These are phyloP conservation scores for Entoloma clypeatum DNA, from an alignment of 1,284 basidiomycete genomes.

Conservation along the genomic window DNA sequence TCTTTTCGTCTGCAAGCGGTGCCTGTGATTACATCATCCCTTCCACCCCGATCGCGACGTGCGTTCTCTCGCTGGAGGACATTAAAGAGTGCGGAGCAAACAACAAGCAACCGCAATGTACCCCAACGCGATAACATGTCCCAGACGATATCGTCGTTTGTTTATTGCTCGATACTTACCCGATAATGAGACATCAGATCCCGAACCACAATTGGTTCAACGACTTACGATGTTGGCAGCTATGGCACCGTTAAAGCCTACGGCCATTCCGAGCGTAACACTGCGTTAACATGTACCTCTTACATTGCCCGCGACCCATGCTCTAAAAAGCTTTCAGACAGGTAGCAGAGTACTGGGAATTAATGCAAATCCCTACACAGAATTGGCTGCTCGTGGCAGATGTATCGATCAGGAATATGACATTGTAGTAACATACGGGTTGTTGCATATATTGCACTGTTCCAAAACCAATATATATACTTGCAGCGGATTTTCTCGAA, in stretches of 20 bases:
- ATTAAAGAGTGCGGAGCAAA: conserved; percentile 45
- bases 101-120: conserved; percentile 62
- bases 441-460: conserved; percentile 60
- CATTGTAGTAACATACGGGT: conserved; percentile 43
- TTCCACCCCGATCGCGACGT: conserved; percentile 56
- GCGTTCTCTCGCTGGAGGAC: conserved; percentile 55
- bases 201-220: too few relatives aligned
- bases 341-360: conserved; percentile 4
- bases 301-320: conserved; percentile 66
- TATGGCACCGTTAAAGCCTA: conserved; percentile 64
- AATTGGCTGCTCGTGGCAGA: conserved; percentile 52
- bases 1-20: conserved; percentile 34
- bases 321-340: conserved; percentile 26
- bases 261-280: conserved; percentile 65
- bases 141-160: conserved; percentile 63
- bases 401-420: conserved; percentile 25
- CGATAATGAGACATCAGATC: too few relatives aligned
- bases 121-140: conserved; percentile 54
- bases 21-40: conserved; percentile 61
- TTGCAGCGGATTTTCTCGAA: background rate
- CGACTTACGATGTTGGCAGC: conserved; percentile 59
- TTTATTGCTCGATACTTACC: conserved; percentile 66
- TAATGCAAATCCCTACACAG: conserved; percentile 40
- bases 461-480: conserved; percentile 25
- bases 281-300: conserved; percentile 74